A percentile compares a stretch with the other conserved stretches of the same genome.
These are phyloP conservation scores for Gossypium lobatum DNA, from an alignment of 441 rosid species.

Conservation along the genomic window DNA sequence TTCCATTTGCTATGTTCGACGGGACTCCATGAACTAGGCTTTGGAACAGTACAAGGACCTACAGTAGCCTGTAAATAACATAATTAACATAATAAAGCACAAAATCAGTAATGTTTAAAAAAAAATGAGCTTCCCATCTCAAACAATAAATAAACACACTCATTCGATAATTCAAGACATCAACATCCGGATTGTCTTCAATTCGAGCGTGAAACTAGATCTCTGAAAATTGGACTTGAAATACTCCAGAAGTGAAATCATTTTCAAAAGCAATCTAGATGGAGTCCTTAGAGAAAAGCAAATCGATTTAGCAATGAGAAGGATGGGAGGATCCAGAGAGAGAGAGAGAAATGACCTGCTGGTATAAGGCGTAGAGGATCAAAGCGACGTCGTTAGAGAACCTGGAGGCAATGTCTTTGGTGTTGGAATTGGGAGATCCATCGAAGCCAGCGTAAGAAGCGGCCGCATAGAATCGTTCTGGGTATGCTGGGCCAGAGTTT, in stretches of 20 bases:
- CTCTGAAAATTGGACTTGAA: constrained; percentile 15
- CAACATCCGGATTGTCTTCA: not conserved
- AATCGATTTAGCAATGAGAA: not conserved
- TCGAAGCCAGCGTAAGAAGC: constrained; percentile 85
- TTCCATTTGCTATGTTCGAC: constrained; percentile 98
- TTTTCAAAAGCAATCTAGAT: not conserved
- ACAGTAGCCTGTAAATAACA: constrained; percentile 59
- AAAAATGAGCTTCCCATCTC: not conserved
- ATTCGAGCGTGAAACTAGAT: constrained; percentile 20
- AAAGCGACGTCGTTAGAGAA: constrained; percentile 79
- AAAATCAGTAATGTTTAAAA: constrained; percentile 10
- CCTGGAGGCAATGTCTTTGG: constrained; percentile 54
- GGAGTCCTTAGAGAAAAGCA: not conserved
- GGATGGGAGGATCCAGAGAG: constrained; percentile 28
- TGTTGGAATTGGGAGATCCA: constrained; percentile 66
- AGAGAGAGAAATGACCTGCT: constrained; percentile 53
- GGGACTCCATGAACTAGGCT: constrained; percentile 94
- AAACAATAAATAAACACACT: not conserved
- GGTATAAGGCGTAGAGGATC: constrained; percentile 82
- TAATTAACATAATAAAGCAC: constrained; percentile 2
- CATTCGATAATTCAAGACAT: not conserved
- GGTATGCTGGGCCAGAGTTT: constrained; percentile 91
- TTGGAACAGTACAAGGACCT: constrained; percentile 82
- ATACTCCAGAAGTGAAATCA: constrained; percentile 1
- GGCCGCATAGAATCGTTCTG: constrained; percentile 93